Base-by-base conservation (phyloP, 257 asterid species). In the Lavandula angustifolia region DNA sequence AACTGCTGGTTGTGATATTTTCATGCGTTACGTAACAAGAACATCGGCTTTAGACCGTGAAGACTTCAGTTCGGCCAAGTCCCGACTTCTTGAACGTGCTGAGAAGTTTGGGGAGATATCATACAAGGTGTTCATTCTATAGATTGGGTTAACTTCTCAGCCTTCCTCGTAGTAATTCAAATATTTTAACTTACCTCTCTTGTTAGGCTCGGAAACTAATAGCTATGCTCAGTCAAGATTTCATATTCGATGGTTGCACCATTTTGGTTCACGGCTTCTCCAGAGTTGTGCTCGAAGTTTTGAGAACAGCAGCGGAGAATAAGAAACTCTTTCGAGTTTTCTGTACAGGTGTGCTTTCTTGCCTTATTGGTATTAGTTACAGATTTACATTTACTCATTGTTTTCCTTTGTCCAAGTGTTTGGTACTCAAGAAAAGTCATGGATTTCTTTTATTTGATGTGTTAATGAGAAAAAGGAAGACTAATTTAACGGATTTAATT, bases 71-170 rank as follows among this genome's bases (percentile, higher is more conserved):
- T 89, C 97, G 47, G 96, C 98, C 10, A 89, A 87, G 74, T 79
- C 89, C 61, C 84, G 96, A 53, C 96, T 89, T 76, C 81, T 87
- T 52, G 97, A 92, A 72, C 95, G 97, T 17, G 97, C 98, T 61
- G 97, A 92, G 87, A 89, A 84, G 80, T 89, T 92, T 77, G 98
- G 97, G 17, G 96, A 87, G 74, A 87, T 92, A 82, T 92, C 98
- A 66, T 77, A 77, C 62, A 87, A 84, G 97, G 98, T 92, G 60
- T 16, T 6, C 27, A 32, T 60, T 64, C 12, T 56, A 62, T 53
- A 9, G 48, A 40, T 42, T 13, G 14, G 55, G 27, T 62, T 71
- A 55, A 22, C 29, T 27, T 54, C 18, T 48, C 4, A 38, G 11
- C 55, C 43, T 29, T 54, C 29, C 12, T 58, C 5, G 9, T 29